Conservation (phyloP, 331 rosid genomes). For the Pyrus hybrid region DNA sequence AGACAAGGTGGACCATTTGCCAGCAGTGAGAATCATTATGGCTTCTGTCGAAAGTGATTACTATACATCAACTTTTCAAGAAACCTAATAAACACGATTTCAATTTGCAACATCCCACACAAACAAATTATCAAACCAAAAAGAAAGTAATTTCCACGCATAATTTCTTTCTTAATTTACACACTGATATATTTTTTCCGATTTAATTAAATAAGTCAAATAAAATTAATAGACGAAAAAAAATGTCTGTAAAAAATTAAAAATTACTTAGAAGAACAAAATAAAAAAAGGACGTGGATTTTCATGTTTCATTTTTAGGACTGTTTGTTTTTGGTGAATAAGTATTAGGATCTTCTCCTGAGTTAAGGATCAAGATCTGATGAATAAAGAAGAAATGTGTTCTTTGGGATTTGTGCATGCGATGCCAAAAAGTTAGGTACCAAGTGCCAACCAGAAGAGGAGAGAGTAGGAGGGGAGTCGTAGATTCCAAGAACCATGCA, state of each 20-base stretch:
- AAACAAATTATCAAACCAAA: neutral
- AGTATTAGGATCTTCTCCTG: too few species aligned
- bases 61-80: neutral
- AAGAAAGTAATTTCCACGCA: neutral
- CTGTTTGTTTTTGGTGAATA: too few species aligned
- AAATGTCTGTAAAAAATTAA: too few species aligned
- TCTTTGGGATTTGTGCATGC: neutral
- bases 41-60: neutral
- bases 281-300: too few species aligned
- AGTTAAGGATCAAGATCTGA: too few species aligned
- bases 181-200: accelerated
- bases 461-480: neutral
- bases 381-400: too few species aligned
- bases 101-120: neutral
- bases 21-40: neutral
- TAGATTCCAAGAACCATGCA: neutral
- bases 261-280: too few species aligned
- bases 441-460: neutral
- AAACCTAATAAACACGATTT: neutral
- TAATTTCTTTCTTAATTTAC: too few species aligned
- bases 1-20: neutral
- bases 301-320: too few species aligned
- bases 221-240: too few species aligned
- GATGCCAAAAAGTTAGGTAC: neutral
- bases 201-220: too few species aligned